These are phyloP conservation scores for Fusarium fracticaudum DNA, from an alignment of 2,329 filamentous ascomycete species.

Conservation along the genomic window DNA sequence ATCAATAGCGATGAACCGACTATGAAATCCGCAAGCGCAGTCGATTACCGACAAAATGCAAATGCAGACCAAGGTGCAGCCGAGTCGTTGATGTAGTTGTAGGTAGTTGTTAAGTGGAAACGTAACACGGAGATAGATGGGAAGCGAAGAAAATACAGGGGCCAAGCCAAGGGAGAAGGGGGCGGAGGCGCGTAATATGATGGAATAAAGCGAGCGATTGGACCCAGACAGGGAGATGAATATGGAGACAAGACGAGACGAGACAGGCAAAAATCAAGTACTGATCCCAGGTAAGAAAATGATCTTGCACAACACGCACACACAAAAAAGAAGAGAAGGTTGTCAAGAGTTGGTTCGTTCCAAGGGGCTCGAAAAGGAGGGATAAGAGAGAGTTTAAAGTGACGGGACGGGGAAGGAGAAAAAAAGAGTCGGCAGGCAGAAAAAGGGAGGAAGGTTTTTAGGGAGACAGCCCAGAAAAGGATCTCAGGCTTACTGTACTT, in stretches of 20 bases:
- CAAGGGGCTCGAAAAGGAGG: neutral
- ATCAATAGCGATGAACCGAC: constrained; percentile 10
- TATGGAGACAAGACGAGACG: constrained; percentile 20
- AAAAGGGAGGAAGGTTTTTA: constrained; percentile 23
- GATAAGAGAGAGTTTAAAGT: constrained; percentile 2
- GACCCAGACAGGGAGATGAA: constrained; percentile 23
- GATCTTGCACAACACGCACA: neutral
- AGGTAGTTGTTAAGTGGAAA: constrained; percentile 37
- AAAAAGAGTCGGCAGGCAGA: neutral
- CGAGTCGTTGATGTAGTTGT: constrained; percentile 24
- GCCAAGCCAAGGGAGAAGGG: constrained; percentile 25
- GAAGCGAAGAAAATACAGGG: constrained; percentile 40
- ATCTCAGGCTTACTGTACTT: constrained; percentile 26
- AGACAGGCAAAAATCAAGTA: constrained; percentile 3
- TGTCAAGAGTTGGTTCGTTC: neutral
- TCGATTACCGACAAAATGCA: constrained; percentile 25
- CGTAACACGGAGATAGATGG: constrained; percentile 28
- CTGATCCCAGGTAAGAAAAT: neutral
- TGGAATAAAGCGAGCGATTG: constrained; percentile 34
- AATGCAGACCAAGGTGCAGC: constrained; percentile 13
- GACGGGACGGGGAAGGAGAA: neutral
- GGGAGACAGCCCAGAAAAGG: constrained; percentile 13
- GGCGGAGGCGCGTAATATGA: constrained; percentile 26
- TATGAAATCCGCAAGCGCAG: constrained; percentile 10
- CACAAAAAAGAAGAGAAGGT: neutral